Evolutionary conservation across 2,329 filamentous ascomycete genomes (phyloP), one percentile per base, ranked within the genome.

Genomic region (Cordyceps javanica): DNA sequence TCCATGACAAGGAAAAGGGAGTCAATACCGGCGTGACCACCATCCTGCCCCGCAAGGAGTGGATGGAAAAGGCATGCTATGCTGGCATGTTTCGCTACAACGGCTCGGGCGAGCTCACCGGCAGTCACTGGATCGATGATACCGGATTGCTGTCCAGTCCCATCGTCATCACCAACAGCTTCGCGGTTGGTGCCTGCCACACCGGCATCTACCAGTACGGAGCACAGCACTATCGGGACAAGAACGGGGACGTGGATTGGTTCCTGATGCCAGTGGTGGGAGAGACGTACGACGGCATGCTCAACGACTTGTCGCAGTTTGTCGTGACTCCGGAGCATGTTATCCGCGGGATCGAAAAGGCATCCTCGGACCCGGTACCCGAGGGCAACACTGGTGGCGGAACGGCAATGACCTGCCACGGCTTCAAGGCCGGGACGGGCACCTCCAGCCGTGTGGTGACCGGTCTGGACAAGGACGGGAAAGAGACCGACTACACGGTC

Each of bases 331-430:
- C 79, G 0, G 70, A 77, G 55, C 76, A 83, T 60, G 70, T 84
- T n/a, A 69, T 80, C 19, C 66, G 73, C n/a, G 80, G 80, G 1
- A 78, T 86, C 50, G 73, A 77, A 28, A 71, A 65, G 11, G 81
- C 78, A 1, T 72, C 72, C 7, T 70, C 70, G n/a, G 79, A 74
- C 1, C 68, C 73, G 1, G 81, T 86, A 0, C 67, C 68, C 3
- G 83, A 87, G 68, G 84, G 84, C 3, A 82, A 81, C 61, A 76
- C 76, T 2, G 83, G 83, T 4, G 84, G 84, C 11, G 84, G 84
- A n/a, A 82, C 82, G 1, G 83, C 82, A 11, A 85, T 86, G 82
- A 72, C 81, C 28, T 83, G 80, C 63, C 81, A 85, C 64, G 78
- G 78, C 62, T 85, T 82, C 70, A 85, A 86, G 65, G 83, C 82